A percentile compares a stretch with the other conserved stretches of the same genome.
Evolutionary conservation across 768 basidiomycete genomes (phyloP).

Genomic region (Grammothele lineata): DNA sequence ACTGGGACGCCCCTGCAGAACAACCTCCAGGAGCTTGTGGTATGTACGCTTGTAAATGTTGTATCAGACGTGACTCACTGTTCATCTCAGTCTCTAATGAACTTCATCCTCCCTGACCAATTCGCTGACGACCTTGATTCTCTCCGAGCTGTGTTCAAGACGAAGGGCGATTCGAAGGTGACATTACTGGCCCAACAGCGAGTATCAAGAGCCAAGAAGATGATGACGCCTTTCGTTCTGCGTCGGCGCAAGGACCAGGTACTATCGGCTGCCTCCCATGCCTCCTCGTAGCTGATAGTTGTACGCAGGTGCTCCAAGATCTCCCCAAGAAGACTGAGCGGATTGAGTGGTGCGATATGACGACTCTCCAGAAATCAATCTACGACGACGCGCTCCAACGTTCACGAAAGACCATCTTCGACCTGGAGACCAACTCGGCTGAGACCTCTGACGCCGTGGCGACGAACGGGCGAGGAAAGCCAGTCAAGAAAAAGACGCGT

Average conservation of each 20-base stretch:
- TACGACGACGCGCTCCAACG: conserved; percentile 85
- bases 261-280: conserved; percentile 9
- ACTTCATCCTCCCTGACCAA: conserved; percentile 93
- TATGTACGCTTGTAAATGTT: conserved; percentile 38
- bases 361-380: conserved; percentile 70
- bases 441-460: conserved; percentile 28
- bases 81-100: conserved; percentile 78
- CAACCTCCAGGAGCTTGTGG: conserved; percentile 85
- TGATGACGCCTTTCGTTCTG: conserved; percentile 99
- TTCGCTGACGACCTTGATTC: conserved; percentile 75
- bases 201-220: conserved; percentile 92
- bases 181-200: conserved; percentile 89
- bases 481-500: conserved; percentile 42
- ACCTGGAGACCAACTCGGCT: conserved; percentile 32
- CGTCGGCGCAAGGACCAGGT: conserved; percentile 96
- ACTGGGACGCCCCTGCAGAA: conserved; percentile 96
- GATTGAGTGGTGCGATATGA: conserved; percentile 96
- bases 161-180: conserved; percentile 86
- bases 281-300: neutral
- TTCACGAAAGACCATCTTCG: conserved; percentile 75
- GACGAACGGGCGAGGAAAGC: conserved; percentile 24
- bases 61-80: neutral
- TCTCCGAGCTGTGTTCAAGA: conserved; percentile 94
- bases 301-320: conserved; percentile 76
- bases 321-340: conserved; percentile 90